Evolutionary conservation across 169 alveolate genomes (phyloP).

Genomic region (Cryptosporidium parvum): DNA sequence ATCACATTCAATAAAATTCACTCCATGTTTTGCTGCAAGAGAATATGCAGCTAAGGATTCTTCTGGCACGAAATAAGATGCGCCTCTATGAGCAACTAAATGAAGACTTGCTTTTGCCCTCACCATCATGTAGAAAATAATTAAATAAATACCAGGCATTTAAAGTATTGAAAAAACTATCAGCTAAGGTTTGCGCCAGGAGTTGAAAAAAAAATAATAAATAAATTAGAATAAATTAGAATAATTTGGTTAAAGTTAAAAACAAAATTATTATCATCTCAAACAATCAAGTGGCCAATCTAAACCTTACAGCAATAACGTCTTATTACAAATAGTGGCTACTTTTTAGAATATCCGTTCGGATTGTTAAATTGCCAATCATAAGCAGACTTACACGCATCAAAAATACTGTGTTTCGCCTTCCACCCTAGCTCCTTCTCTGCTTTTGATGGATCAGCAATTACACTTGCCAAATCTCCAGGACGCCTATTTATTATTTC

Average conservation of each 20-base stretch:
- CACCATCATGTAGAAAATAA: neutral
- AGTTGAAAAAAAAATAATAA: neutral
- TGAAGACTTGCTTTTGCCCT: neutral
- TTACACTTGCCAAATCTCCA: slow-evolving; percentile 90
- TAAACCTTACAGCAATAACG: neutral
- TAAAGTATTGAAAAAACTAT: neutral
- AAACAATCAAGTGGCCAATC: neutral
- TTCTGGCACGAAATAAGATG: slow-evolving; percentile 82
- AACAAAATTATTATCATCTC: neutral
- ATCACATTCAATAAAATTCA: slow-evolving; percentile 84
- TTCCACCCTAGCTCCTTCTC: slow-evolving; percentile 88
- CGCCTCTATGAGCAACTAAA: slow-evolving; percentile 83
- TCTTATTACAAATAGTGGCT: neutral
- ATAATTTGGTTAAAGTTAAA: neutral
- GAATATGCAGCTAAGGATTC: slow-evolving; percentile 80
- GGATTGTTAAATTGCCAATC: slow-evolving; percentile 81
- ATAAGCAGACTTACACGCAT: slow-evolving; percentile 77
- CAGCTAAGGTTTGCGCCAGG: neutral
- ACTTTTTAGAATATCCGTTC: slow-evolving; percentile 76
- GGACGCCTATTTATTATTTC: slow-evolving; percentile 85
- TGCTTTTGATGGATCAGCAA: slow-evolving; percentile 91
- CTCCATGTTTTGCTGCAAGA: slow-evolving; percentile 79
- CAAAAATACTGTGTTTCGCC: slow-evolving; percentile 80
- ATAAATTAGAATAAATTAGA: neutral
- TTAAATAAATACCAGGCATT: neutral